Evolutionary conservation across 31 red algal genomes (phyloP).

Genomic region (Odonthalia washingtoniensis): DNA sequence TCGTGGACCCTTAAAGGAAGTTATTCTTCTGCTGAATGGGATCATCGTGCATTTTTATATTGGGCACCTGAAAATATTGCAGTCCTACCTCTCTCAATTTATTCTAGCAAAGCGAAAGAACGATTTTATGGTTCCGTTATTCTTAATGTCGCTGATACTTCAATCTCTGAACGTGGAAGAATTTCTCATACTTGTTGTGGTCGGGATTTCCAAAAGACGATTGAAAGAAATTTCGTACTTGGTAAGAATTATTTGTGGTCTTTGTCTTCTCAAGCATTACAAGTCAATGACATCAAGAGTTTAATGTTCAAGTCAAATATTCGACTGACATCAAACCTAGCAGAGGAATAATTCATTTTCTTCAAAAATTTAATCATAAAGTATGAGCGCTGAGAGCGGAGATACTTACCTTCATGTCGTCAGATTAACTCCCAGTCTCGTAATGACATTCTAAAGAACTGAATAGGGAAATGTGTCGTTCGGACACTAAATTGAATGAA

Average conservation of each 20-base stretch:
- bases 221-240: conserved; percentile 36
- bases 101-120: background rate
- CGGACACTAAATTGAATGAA: no score
- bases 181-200: conserved; percentile 39
- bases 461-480: no score
- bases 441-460: no score
- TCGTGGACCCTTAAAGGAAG: conserved; percentile 34
- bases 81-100: conserved; percentile 45
- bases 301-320: conserved; percentile 23
- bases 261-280: conserved; percentile 19
- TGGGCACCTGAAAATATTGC: conserved; percentile 40
- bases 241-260: conserved; percentile 43
- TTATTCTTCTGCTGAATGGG: conserved; percentile 40
- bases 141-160: conserved; percentile 25
- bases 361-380: no score
- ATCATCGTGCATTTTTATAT: conserved; percentile 63
- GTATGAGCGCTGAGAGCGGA: no score
- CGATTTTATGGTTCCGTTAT: conserved; percentile 6
- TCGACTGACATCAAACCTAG: background rate
- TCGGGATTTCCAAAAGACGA: conserved; percentile 4
- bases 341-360: no score
- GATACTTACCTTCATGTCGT: no score
- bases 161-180: conserved; percentile 39
- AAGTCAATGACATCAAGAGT: conserved; percentile 32
- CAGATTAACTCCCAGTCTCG: no score